Percentiles rank a stretch among this genome's conserved stretches.
Conservation (phyloP, 2,329 filamentous ascomycete genomes). For the Fonsecaea pedrosoi region DNA sequence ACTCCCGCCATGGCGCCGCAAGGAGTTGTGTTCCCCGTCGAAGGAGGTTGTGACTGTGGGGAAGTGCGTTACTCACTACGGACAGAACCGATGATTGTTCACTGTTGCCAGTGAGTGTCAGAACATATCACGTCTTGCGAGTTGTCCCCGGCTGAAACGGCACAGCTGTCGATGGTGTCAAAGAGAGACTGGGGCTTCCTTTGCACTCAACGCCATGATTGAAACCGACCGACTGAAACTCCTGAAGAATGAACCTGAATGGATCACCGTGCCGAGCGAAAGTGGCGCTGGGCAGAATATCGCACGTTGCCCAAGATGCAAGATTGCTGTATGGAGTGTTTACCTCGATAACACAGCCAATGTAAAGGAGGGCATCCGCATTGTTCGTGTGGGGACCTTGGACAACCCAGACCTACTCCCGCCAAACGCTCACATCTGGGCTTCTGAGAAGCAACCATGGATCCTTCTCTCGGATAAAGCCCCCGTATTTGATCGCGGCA, state of each 20-base stretch:
- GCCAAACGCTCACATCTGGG: constrained; percentile 58
- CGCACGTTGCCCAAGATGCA: constrained; percentile 54
- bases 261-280: constrained; percentile 48
- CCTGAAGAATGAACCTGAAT: constrained; percentile 40
- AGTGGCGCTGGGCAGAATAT: constrained; percentile 53
- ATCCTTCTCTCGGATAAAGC: constrained; percentile 48
- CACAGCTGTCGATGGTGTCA: constrained; percentile 37
- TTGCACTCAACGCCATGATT: constrained; percentile 35
- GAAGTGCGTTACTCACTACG: constrained; percentile 30
- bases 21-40: constrained; percentile 23
- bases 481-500: constrained; percentile 47
- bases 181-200: constrained; percentile 34
- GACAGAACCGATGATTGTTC: constrained; percentile 32
- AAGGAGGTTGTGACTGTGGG: constrained; percentile 35
- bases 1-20: constrained; percentile 28
- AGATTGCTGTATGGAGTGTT: constrained; percentile 51
- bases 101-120: constrained; percentile 36
- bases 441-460: constrained; percentile 50
- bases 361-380: constrained; percentile 41
- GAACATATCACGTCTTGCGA: constrained; percentile 1
- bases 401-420: constrained; percentile 49
- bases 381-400: constrained; percentile 55
- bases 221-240: constrained; percentile 44
- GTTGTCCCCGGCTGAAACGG: constrained; percentile 17
- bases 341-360: constrained; percentile 47